phyloP scores from a whole-genome alignment of 2,329 filamentous ascomycete species.

The Trichoderma arundinaceum region DNA sequence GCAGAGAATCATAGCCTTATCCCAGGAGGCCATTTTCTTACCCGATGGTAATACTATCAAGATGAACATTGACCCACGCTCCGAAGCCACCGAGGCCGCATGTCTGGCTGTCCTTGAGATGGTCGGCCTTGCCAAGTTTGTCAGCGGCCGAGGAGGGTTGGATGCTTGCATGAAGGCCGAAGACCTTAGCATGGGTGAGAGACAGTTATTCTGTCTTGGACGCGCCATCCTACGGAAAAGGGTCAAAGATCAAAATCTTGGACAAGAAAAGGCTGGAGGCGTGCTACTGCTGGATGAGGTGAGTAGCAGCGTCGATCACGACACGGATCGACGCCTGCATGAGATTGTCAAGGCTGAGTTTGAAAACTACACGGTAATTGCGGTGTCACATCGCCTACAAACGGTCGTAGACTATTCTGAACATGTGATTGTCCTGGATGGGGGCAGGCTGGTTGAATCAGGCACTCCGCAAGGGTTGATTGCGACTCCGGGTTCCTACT shows the following conservation, averaged over 20 bases:
- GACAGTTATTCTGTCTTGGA: constrained; percentile 66
- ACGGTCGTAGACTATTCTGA: constrained; percentile 57
- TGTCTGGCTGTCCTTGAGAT: constrained; percentile 38
- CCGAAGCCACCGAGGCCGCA: not conserved
- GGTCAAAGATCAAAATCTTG: not conserved
- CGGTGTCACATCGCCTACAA: constrained; percentile 51
- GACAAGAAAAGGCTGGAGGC: not conserved
- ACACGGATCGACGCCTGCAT: constrained; percentile 49
- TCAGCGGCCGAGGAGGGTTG: too few species aligned
- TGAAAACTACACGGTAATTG: constrained; percentile 56
- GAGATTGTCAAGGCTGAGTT: constrained; percentile 48
- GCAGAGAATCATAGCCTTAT: constrained; percentile 54
- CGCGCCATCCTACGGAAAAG: constrained; percentile 57
- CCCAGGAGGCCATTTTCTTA: constrained; percentile 59
- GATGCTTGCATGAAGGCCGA: too few species aligned
- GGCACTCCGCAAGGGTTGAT: constrained; percentile 32
- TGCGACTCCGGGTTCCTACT: constrained; percentile 13
- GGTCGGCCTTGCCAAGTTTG: too few species aligned
- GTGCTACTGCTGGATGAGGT: constrained; percentile 51
- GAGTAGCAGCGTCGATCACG: constrained; percentile 47
- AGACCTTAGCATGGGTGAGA: constrained; percentile 61
- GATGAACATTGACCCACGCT: constrained; percentile 9
- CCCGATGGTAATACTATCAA: constrained; percentile 39
- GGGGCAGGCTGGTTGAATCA: constrained; percentile 51
- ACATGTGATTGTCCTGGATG: constrained; percentile 55